Conservation (phyloP, 257 asterid genomes). For the Thymus mandschuricus region DNA sequence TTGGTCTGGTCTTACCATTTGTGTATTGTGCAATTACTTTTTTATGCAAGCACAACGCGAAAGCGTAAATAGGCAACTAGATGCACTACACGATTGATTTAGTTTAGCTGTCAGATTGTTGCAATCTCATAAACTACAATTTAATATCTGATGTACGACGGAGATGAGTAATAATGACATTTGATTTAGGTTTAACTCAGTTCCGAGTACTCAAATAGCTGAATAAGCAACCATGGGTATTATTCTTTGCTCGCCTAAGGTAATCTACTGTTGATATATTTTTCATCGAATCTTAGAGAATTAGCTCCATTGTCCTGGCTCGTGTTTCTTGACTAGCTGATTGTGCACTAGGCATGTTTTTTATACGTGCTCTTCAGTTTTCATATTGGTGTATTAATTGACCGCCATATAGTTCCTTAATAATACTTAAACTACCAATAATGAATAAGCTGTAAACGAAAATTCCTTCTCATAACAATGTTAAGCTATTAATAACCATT, state of each 20-base stretch:
- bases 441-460: not conserved
- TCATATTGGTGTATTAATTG: not conserved
- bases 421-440: too few relatives aligned
- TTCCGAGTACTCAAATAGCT: not conserved
- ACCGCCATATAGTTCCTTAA: not conserved
- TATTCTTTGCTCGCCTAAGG: not conserved
- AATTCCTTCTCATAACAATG: not conserved
- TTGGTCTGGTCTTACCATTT: not conserved
- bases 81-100: not conserved
- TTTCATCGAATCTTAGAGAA: not conserved
- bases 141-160: not conserved
- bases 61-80: not conserved
- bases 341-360: not conserved
- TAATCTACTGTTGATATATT: not conserved
- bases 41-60: not conserved
- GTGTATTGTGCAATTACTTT: not conserved
- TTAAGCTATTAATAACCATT: not conserved
- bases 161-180: not conserved
- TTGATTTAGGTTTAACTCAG: not conserved
- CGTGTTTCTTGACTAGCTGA: not conserved
- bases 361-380: not conserved
- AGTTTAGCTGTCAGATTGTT: conserved; percentile 3
- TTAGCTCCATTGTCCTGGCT: not conserved
- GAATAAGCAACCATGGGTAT: not conserved
- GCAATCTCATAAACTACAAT: not conserved